Evolutionary conservation across 2,329 filamentous ascomycete genomes (phyloP), one percentile per base, ranked within the genome.

Genomic region (Pseudogymnoascus sp.): DNA sequence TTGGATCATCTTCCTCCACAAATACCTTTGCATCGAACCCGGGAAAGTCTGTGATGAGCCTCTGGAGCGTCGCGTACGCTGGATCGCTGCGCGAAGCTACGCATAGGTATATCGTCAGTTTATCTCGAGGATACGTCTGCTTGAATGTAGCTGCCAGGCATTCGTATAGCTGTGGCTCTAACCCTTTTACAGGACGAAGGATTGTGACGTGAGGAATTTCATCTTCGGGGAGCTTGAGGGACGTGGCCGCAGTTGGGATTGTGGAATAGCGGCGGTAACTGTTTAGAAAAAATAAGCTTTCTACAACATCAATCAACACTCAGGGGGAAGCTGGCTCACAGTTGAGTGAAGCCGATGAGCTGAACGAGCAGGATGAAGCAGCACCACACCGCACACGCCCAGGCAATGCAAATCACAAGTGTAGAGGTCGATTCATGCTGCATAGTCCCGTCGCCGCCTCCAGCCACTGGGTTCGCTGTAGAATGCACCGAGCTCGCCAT

Each of bases 131-230:
- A 71, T 97, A 97, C 60, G 84, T 80, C 73, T 96, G 92, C 53
- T 78, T 84, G 72, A 97, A 92, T 1, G 88, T 90, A 4, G 92
- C 88, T 30, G 89, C 88, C 39, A 99, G 86, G 70, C 94, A 97
- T 70, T 96, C 90, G 79, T 96, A 96, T 22, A 97, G 84, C 65
- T 86, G 84, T 3, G 91, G 89, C 72, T 97, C 94, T 61, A 96
- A 80, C 63, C 92, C 94, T 75, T 97, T 97, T 66, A 96, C 87
- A 0, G 94, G 95, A 2, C 94, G 89, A 67, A 99, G 91, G 63
- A 96, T 82, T 33, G 94, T 97, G 68, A 99, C 82, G 75, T 90
- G 86, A 14, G 92, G 93, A 2, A 91, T 78, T 38, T 85, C 75
- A 66, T 81, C 72, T 39, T 75, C 69, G 3, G 75, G 73, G 1